Conservation (phyloP, 2,329 filamentous ascomycete species). For the Alternaria atra region DNA sequence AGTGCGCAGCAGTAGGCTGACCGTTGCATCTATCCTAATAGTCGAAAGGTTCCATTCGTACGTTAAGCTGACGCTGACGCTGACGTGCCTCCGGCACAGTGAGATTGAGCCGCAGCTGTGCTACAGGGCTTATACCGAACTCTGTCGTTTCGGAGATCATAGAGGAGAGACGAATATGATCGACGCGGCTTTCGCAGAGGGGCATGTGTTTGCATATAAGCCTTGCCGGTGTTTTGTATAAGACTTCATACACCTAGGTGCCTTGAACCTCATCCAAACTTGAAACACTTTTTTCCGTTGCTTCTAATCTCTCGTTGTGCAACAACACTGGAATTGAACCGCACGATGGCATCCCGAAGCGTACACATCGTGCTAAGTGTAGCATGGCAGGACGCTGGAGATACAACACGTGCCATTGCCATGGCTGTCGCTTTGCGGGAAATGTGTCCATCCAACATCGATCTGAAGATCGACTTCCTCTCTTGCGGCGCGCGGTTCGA, state of each 20-base stretch:
- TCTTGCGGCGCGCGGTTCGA: conserved; percentile 44
- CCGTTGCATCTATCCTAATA: neutral
- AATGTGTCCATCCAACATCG: conserved; percentile 33
- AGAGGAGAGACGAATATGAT: conserved; percentile 17
- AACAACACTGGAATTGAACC: neutral
- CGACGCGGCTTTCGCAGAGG: neutral
- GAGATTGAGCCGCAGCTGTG: neutral
- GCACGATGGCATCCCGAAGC: conserved; percentile 25
- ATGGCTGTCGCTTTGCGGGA: conserved; percentile 42
- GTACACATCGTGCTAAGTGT: conserved; percentile 43
- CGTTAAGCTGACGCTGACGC: neutral
- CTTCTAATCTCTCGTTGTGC: neutral
- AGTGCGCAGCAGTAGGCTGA: neutral
- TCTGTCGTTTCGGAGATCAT: conserved; percentile 10
- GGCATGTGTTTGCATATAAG: neutral
- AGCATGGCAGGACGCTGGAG: conserved; percentile 46
- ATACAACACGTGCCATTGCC: conserved; percentile 44
- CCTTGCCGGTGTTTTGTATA: conserved; percentile 2
- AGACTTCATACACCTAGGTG: neutral
- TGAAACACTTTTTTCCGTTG: neutral
- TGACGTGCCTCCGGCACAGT: neutral
- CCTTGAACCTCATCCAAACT: neutral
- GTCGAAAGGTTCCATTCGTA: neutral
- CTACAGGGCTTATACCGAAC: neutral
- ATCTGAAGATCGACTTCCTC: conserved; percentile 42